Percentiles rank a stretch among this genome's conserved stretches.
phyloP scores from a whole-genome alignment of 371 early-diverging fungal species.

The Cokeromyces recurvatus region DNA sequence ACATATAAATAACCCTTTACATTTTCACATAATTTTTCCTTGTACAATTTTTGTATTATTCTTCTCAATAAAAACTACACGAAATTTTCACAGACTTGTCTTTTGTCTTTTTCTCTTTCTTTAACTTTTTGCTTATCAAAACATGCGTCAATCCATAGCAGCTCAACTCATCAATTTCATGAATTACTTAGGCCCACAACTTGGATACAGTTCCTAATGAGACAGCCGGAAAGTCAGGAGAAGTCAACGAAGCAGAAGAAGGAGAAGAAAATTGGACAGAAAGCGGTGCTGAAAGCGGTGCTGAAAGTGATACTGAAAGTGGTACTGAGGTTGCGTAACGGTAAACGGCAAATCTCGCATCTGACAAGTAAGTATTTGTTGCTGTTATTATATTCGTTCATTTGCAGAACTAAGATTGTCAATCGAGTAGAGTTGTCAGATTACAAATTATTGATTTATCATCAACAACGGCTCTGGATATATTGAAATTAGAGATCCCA shows the following conservation, averaged over 20 bases:
- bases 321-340: background rate
- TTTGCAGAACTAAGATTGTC: constrained; percentile 9
- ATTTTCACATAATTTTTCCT: too few relatives aligned
- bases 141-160: constrained; percentile 8
- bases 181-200: constrained; percentile 7
- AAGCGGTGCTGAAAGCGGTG: background rate
- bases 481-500: constrained; percentile 8
- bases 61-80: too few relatives aligned
- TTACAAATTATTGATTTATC: constrained; percentile 12
- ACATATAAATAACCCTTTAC: too few relatives aligned
- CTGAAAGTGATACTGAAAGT: background rate
- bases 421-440: constrained; percentile 8
- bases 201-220: constrained; percentile 7
- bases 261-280: background rate
- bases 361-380: constrained; percentile 9
- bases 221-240: constrained; percentile 6
- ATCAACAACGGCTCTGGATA: constrained; percentile 1
- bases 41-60: too few relatives aligned
- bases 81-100: too few relatives aligned
- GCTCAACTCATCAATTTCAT: constrained; percentile 7
- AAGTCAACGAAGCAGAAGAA: constrained; percentile 3
- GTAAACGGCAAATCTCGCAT: constrained; percentile 2
- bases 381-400: constrained; percentile 1
- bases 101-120: too few relatives aligned
- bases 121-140: too few relatives aligned